Evolutionary conservation across 208 protist genomes (phyloP), one percentile per base, ranked within the genome.

Genomic region (Histomonas meleagridis): DNA sequence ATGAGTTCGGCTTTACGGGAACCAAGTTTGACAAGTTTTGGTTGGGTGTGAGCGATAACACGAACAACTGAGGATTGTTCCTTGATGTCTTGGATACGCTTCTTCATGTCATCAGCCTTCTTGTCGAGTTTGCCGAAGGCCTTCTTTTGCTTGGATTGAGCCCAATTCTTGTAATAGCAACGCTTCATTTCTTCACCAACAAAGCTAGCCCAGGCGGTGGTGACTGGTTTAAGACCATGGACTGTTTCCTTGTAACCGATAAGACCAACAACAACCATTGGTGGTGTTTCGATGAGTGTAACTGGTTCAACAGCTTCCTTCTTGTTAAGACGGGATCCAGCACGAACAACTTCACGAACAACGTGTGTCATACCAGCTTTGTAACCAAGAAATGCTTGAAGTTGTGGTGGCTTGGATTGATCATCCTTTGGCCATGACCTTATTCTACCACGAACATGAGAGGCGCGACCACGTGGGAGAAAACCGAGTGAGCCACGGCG

Each of bases 91-190:
- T 93, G 95, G 62, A 99, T 93, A 92, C 96, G 95, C 69, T 94
- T 93, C 16, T 96, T 94, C 92, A 97, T 95, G 65, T 96, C 93
- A 90, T 93, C 94, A 46, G 93, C 90, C 86, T 92, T 93, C 93
- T 96, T 96, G 92, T 96, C 96, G 93, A 98, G 97, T 86, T 96
- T 96, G 78, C 96, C 97, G 96, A 99, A 99, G 81, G 97, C 97
- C 91, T 98, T 97, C 94, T 98, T 97, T 23, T 9, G 14, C 93
- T 98, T 98, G 32, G 96, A 96, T 91, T 96, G 95, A 95, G 97
- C 98, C 97, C 97, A 99, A 95, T 98, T 98, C 95, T 98, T 98
- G 97, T 99, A 99, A 96, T 98, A 99, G 93, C 97, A 95, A 93
- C 98, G 96, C 93, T 96, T 96, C 93, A 97, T 95, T 93, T 97